Evolutionary conservation across 1,139 yeast species (phyloP).

Genomic region (Casaregolazyma lundiana): DNA sequence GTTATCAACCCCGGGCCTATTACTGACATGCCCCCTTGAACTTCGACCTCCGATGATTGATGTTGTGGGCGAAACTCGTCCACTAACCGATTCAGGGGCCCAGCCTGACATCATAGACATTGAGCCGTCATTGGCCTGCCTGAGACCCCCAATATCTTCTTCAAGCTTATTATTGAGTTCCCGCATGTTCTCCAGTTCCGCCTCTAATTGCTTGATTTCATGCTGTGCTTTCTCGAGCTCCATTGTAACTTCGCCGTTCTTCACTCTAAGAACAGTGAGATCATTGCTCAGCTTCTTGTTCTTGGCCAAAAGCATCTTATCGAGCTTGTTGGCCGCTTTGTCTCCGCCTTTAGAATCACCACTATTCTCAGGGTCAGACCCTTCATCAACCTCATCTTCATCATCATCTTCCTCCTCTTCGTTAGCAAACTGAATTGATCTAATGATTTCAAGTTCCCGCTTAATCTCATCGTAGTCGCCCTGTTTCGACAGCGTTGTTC

Average conservation of each 20-base stretch:
- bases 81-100: conserved; percentile 25
- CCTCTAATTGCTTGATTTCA: conserved; percentile 39
- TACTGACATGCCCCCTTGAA: conserved; percentile 16
- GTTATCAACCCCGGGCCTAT: conserved; percentile 29
- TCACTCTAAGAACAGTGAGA: conserved; percentile 52
- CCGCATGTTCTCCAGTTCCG: conserved; percentile 37
- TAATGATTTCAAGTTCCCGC: conserved; percentile 64
- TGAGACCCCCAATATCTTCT: conserved; percentile 48
- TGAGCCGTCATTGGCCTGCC: conserved; percentile 37
- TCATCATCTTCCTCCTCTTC: conserved; percentile 27
- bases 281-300: conserved; percentile 61
- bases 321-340: conserved; percentile 28
- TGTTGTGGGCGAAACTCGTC: conserved; percentile 39
- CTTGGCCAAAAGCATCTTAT: conserved; percentile 48
- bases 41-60: conserved; percentile 27
- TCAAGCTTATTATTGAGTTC: conserved; percentile 60
- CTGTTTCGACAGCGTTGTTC: conserved; percentile 58
- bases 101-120: conserved; percentile 42
- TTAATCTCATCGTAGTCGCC: conserved; percentile 81
- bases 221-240: conserved; percentile 42
- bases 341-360: conserved; percentile 23
- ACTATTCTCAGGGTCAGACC: conserved; percentile 12
- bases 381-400: conserved; percentile 30
- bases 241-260: conserved; percentile 41
- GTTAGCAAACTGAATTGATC: conserved; percentile 27